Conservation (phyloP, 495 filamentous ascomycete genomes). For the Neurospora terricola region DNA sequence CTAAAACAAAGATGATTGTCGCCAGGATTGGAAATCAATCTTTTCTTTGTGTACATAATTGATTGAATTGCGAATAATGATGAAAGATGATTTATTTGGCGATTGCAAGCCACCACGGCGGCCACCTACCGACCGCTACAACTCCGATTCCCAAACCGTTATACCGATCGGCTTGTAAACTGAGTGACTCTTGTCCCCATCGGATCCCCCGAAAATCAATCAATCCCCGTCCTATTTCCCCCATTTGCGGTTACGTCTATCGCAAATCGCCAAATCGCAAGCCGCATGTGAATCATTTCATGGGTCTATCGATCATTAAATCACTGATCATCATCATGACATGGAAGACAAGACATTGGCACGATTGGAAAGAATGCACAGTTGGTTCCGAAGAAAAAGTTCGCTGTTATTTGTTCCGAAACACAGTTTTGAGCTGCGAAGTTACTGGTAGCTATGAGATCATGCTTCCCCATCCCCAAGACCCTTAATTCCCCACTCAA, state of each 20-base stretch:
- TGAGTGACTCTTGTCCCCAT: background rate
- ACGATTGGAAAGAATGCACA: background rate
- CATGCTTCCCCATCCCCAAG: background rate
- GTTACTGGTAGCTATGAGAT: background rate
- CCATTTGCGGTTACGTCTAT: background rate
- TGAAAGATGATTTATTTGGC: background rate
- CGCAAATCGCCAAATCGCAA: background rate
- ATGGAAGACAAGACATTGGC: background rate
- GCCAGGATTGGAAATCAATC: background rate
- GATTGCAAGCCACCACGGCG: background rate
- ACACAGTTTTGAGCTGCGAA: background rate
- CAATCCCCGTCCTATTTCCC: background rate
- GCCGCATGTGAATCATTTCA: background rate
- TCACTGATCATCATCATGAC: background rate
- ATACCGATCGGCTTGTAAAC: background rate
- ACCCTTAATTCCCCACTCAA: background rate
- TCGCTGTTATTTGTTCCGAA: background rate
- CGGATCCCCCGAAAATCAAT: background rate
- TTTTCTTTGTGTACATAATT: background rate
- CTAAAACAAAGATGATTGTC: background rate
- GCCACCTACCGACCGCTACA: background rate
- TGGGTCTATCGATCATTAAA: background rate
- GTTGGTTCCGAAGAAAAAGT: background rate
- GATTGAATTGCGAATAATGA: background rate
- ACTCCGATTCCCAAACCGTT: background rate